Evolutionary conservation across 345 rosid genomes (phyloP), one percentile per base, ranked within the genome.

Genomic region (Lumnitzera racemosa): DNA sequence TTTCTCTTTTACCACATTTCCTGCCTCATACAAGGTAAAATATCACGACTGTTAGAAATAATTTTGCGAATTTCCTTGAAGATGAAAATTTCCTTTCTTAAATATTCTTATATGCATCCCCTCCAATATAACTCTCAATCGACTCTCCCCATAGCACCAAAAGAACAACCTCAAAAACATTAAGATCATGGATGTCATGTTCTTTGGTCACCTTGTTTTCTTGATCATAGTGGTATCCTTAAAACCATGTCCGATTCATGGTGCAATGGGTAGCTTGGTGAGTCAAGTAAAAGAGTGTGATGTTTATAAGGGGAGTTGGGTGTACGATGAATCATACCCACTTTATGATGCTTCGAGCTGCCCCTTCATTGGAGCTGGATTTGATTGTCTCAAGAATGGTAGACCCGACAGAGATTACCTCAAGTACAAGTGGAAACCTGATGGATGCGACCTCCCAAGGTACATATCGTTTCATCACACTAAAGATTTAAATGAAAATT

Each of bases 341-440:
- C 83, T 83, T 47, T 90, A 85, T 46, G 50, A 84, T 51, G 78
- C 97, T 51, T 65, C 86, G 0, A 47, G 59, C 12, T 90, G 97
- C 55, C 89, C 92, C 2, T 78, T 77, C 66, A 79, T 90, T 58
- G 81, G 81, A 60, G 76, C 78, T 63, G 88, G 80, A 63, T 90
- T 78, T 55, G 79, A 90, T 54, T 90, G 97, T 72, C 67, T 70
- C 46, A 79, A 79, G 57, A 87, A 78, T 17, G 96, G 92, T 49
- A 88, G 97, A 29, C 79, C 84, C 4, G 97, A 90, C 63, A 78
- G 48, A 16, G 66, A 60, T 55, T 90, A 87, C 59, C 90, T 83
- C 51, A 76, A 72, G 25, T 87, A 76, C 57, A 73, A 88, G 66
- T 87, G 97, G 96, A 86, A 85, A 67, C 97, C 97, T 6, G 43